Evolutionary conservation across 2,329 filamentous ascomycete species (phyloP).

Genomic region (Hymenoscyphus occultus): DNA sequence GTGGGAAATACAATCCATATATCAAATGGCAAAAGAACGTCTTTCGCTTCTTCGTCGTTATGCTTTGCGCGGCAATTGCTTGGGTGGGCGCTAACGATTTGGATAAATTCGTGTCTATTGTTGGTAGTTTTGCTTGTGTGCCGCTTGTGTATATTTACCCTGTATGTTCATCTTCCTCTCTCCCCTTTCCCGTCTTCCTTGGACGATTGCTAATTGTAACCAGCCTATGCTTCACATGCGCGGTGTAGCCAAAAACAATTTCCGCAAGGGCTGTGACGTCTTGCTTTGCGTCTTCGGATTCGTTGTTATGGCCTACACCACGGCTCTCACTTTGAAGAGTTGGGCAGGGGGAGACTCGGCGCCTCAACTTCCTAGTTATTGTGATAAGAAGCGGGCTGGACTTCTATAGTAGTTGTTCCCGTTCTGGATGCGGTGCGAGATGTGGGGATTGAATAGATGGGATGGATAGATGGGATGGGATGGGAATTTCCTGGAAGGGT

Average conservation of each 20-base stretch:
- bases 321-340: conserved; percentile 77
- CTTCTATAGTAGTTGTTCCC: not conserved
- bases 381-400: conserved; percentile 43
- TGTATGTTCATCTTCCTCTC: conserved; percentile 55
- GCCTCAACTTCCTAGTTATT: conserved; percentile 58
- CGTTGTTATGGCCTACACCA: conserved; percentile 89
- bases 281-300: conserved; percentile 77
- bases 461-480: no score
- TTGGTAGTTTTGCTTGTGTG: conserved; percentile 97
- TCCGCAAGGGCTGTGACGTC: conserved; percentile 71
- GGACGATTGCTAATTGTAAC: conserved; percentile 1
- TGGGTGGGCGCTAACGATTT: conserved; percentile 91
- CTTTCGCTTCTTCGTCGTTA: conserved; percentile 90
- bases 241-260: conserved; percentile 67
- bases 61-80: conserved; percentile 80
- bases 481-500: no score
- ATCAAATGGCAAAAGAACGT: conserved; percentile 99
- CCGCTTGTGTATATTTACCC: conserved; percentile 97
- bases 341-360: conserved; percentile 65
- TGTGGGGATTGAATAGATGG: not conserved
- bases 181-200: conserved; percentile 7
- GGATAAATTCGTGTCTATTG: conserved; percentile 95
- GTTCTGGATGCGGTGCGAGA: not conserved
- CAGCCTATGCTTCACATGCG: conserved; percentile 88
- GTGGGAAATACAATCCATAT: conserved; percentile 95